Evolutionary conservation across 1,139 yeast genomes (phyloP), one percentile per base, ranked within the genome.

Genomic region (Kodamaea plutei): DNA sequence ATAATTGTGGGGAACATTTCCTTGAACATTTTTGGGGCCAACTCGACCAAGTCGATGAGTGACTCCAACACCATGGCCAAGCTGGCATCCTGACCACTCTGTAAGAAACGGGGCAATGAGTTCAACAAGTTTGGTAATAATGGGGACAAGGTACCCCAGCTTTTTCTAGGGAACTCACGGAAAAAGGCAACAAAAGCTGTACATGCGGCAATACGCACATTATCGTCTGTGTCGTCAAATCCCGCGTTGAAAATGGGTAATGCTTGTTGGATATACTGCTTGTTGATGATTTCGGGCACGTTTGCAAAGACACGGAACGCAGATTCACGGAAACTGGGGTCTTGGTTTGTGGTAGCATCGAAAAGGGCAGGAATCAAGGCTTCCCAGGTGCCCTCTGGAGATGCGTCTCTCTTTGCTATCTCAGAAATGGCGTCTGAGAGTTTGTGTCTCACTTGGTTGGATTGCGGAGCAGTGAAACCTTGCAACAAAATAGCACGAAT

Each of bases 391-490:
- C 70, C 73, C 15, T 66, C 64, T 10, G 66, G 66, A 4, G 64
- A 53, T 8, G 63, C 64, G 44, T 78, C 84, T 28, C 72, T 78
- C 45, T 77, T 79, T 3, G 96, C 94, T 24, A 91, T 77, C 56
- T 89, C 97, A 1, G 97, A 85, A 35, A 91, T 84, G 4, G 95
- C 95, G 62, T 91, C 98, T 4, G 96, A 80, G 33, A 91, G 67
- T 54, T 91, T 91, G 56, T 89, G 96, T 54, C 97, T 79, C 21
- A 88, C 89, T 40, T 72, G 75, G 38, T 76, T 76, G 14, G 83
- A 65, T 51, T 79, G 83, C 36, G 71, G 79, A 3, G 79, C 53
- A 5, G 73, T 54, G 44, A 91, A 85, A 8, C 96, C 97, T 34
- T 72, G 71, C 43, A 89, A 67, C 29, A 91, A 70, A 21, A 76